Evolutionary conservation across 2,329 filamentous ascomycete genomes (phyloP), one percentile per base, ranked within the genome.

Genomic region (Coniochaeta sp.): DNA sequence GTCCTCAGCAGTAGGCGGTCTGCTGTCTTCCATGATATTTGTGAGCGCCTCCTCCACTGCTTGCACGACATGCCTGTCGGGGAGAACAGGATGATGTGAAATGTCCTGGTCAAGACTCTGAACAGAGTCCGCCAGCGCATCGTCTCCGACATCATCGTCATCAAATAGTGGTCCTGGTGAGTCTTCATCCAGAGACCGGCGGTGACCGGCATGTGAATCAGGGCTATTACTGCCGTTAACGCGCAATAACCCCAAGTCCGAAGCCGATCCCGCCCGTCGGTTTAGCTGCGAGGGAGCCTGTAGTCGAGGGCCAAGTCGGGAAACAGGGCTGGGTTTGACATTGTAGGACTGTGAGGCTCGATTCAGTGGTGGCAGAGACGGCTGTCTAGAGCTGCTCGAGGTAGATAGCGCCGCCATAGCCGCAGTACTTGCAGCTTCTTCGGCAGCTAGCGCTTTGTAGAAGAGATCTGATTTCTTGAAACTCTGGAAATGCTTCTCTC

Each of bases 381-480:
- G 36, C 52, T n/a, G 59, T 73, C 59, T 72, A 74, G 9, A 76
- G 75, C 44, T 75, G 71, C 26, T 73, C 61, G 64, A 28, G 12
- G 64, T 38, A 57, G 60, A 50, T 58, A 67, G 30, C 47, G 68
- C 61, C 57, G 63, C 54, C 30, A 56, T 56, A 24, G 26, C 54
- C 22, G 8, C 61, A 34, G 61, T 66, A 59, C 70, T 78, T 1
- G 83, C 79, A 47, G 84, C 81, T 73, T 96, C 92, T 68, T 96
- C 91, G 14, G 93, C 90, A 8, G 93, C 91, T 1, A 99, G 80
- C 71, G 93, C 97, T 72, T 99, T 99, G 79, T 95, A 98, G 72
- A 92, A 99, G 0, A 99, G 75, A 69, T 98, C 95, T 0, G 95
- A 96, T 66, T 87, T 90, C 70, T 93, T 96, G 77, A 99, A 99